phyloP scores from a whole-genome alignment of 495 filamentous ascomycete species.

The Penicillium arizonense region DNA sequence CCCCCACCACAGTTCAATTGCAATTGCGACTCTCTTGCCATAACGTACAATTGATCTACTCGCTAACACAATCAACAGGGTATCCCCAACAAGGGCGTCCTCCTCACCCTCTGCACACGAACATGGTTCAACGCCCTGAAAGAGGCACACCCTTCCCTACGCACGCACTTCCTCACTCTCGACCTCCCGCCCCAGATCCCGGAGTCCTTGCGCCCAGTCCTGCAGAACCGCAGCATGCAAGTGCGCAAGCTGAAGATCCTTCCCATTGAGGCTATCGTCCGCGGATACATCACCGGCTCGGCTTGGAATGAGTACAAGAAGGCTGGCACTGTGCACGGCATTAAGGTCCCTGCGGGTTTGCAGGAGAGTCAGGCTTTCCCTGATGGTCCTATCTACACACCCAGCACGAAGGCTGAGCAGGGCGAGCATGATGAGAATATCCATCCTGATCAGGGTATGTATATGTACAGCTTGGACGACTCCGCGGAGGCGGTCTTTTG shows the following conservation, averaged over 20 bases:
- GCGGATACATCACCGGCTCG: slow-evolving; percentile 91
- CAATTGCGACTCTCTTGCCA: neutral
- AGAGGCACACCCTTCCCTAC: slow-evolving; percentile 61
- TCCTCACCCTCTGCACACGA: slow-evolving; percentile 79
- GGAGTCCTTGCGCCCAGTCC: slow-evolving; percentile 43
- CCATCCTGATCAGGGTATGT: slow-evolving; percentile 60
- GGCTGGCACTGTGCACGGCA: slow-evolving; percentile 78
- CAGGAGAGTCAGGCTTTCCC: slow-evolving; percentile 71
- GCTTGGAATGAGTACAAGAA: slow-evolving; percentile 82
- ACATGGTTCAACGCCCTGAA: slow-evolving; percentile 83
- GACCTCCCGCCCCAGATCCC: slow-evolving; percentile 57
- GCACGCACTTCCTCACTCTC: slow-evolving; percentile 75
- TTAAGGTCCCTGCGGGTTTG: slow-evolving; percentile 64
- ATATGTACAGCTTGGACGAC: no score
- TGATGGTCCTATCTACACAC: slow-evolving; percentile 76
- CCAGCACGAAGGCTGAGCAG: slow-evolving; percentile 83
- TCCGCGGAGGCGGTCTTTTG: no score
- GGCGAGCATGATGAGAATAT: slow-evolving; percentile 94
- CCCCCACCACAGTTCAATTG: slow-evolving; percentile 1
- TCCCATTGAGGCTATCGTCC: slow-evolving; percentile 88
- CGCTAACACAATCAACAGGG: slow-evolving; percentile 48
- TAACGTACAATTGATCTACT: neutral
- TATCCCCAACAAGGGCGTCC: slow-evolving; percentile 76
- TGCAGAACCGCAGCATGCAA: slow-evolving; percentile 76
- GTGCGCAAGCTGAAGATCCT: slow-evolving; percentile 77